Evolutionary conservation across 331 rosid species (phyloP), one percentile per base, ranked within the genome.

Genomic region (Dryas integrifolia): DNA sequence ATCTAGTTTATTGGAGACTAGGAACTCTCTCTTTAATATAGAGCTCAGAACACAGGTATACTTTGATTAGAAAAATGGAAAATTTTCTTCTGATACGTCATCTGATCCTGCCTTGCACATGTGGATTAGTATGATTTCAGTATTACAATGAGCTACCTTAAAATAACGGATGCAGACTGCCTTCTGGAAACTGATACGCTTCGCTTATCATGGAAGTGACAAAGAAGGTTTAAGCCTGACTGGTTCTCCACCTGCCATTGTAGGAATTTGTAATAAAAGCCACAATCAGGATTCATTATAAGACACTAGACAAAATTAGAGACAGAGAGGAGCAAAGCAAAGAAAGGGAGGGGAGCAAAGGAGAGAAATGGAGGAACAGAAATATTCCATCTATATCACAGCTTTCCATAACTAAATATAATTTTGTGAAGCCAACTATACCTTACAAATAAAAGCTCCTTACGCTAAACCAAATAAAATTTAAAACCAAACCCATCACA

Each of bases 221-320:
- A 84, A 40, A 78, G 86, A 86, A 94, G 92, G 82, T 84, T 78
- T 70, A 86, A 70, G 45, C 98, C 96, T 55, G 92, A 79, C 49
- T 63, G 82, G 73, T 94, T 94, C 81, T 89, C 95, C 80, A 91
- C 97, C 98, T 94, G 90, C 81, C 77, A 80, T 56, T 49, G 39
- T 38, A 81, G 49, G 69, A 71, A 43, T 60, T 41, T 9, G 16
- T 39, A 53, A 51, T 16, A 6, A 48, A 44, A 51, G 44, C 24
- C 58, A 77, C 26, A 21, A 65, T 7, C 65, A 66, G 39, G 63
- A 39, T 55, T 48, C 41, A 40, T 5, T n/a, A 12, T 15, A 53
- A 24, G 66, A 30, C 26, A 44, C 57, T 12, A 70, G 72, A 73
- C 84, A 24, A 24, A 46, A 44, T 7, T 66, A 3, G 21, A 5